Percentiles rank a stretch among this genome's conserved stretches.
These are phyloP conservation scores for Physocladia obscura DNA, from an alignment of 192 early-diverging fungal species.

Conservation along the genomic window DNA sequence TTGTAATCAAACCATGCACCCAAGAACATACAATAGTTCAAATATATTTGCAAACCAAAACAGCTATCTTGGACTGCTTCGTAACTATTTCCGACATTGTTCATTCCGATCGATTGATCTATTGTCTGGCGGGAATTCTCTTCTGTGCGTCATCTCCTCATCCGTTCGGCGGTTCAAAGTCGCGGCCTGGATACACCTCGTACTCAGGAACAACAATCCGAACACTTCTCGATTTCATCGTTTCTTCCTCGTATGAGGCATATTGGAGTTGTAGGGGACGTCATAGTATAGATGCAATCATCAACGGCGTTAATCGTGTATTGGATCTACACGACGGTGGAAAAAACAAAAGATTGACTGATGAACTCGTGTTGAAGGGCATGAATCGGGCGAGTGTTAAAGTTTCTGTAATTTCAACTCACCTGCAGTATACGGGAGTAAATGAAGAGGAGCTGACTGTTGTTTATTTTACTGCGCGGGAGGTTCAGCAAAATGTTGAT, in stretches of 20 bases:
- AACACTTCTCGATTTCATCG: neutral
- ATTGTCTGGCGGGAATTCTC: neutral
- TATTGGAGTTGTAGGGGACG: neutral
- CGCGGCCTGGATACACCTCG: neutral
- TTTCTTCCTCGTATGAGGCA: neutral
- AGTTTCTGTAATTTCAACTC: too few relatives aligned
- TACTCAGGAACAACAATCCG: neutral
- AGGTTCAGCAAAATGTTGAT: too few relatives aligned
- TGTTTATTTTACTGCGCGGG: too few relatives aligned
- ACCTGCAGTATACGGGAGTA: too few relatives aligned
- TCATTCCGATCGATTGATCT: neutral
- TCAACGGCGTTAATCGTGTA: neutral
- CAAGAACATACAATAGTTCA: neutral
- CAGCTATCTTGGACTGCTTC: neutral
- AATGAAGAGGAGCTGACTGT: too few relatives aligned
- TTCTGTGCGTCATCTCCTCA: neutral
- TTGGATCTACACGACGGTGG: neutral
- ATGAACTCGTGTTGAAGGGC: conserved; percentile 8
- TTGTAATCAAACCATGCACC: neutral
- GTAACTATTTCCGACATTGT: neutral
- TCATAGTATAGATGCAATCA: neutral
- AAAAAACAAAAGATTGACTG: neutral
- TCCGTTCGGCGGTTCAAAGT: neutral
- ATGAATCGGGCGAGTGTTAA: conserved; percentile 10
- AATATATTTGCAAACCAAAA: neutral